These are phyloP conservation scores for Backusella tarrabulga DNA, from an alignment of 192 early-diverging fungal species.

Conservation along the genomic window DNA sequence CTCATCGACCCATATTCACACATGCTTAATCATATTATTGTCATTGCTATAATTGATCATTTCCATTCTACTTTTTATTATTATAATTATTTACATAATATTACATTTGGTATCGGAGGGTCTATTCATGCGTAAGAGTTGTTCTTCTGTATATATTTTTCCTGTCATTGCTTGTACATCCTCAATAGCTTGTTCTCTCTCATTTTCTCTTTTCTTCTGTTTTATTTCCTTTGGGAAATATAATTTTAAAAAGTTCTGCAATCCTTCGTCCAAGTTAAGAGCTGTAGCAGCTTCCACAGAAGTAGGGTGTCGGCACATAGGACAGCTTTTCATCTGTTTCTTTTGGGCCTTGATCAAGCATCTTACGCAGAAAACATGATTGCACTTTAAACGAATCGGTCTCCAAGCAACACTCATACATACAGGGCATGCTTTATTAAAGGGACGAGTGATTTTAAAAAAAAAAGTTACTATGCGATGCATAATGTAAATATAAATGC, in stretches of 20 bases:
- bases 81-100: constrained; percentile 25
- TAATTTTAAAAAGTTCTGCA: constrained; percentile 69
- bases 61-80: neutral
- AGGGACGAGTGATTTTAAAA: neutral
- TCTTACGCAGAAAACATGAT: constrained; percentile 77
- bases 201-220: constrained; percentile 64
- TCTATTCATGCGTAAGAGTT: constrained; percentile 24
- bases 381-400: constrained; percentile 74
- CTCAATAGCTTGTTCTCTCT: constrained; percentile 63
- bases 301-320: constrained; percentile 64
- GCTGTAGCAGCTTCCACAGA: constrained; percentile 63
- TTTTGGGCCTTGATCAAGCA: constrained; percentile 75
- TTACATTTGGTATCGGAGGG: constrained; percentile 20
- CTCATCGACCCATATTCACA: neutral
- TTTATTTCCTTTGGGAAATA: constrained; percentile 84
- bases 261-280: constrained; percentile 59
- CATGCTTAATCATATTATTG: neutral
- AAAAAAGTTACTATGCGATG: neutral
- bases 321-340: constrained; percentile 68
- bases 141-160: constrained; percentile 26
- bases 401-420: constrained; percentile 76
- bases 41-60: neutral
- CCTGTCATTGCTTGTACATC: constrained; percentile 58
- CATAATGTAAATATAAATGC: neutral
- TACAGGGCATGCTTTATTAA: constrained; percentile 62